Percentiles rank a stretch among this genome's conserved stretches.
These are phyloP conservation scores for Kluyveromyces nonfermentans DNA, from an alignment of 805 yeast genomes.

Conservation along the genomic window DNA sequence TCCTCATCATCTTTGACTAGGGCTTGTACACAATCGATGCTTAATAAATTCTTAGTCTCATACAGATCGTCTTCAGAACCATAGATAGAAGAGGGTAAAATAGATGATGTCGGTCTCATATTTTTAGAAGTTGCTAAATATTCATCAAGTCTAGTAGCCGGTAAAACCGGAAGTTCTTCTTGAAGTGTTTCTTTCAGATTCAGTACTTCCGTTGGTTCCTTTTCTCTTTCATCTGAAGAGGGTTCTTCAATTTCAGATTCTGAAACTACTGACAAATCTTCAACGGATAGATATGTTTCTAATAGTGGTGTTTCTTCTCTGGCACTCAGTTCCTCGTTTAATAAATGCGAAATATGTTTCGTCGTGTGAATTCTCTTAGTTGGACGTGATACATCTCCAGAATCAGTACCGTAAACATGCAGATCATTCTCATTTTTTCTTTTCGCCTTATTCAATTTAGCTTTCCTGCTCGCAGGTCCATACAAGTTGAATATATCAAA, in stretches of 20 bases:
- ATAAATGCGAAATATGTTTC: slow-evolving; percentile 24
- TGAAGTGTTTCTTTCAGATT: slow-evolving; percentile 23
- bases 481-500: slow-evolving; percentile 30
- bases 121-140: slow-evolving; percentile 20
- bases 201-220: slow-evolving; percentile 13
- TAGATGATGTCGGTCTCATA: slow-evolving; percentile 43
- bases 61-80: slow-evolving; percentile 27
- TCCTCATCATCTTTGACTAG: slow-evolving; percentile 72
- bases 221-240: slow-evolving; percentile 9
- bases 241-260: slow-evolving; percentile 15
- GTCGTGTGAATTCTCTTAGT: slow-evolving; percentile 9
- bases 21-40: slow-evolving; percentile 40
- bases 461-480: slow-evolving; percentile 12
- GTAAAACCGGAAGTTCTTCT: slow-evolving; percentile 11
- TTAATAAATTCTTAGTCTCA: slow-evolving; percentile 1
- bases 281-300: slow-evolving; percentile 2
- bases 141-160: slow-evolving; percentile 11
- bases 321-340: slow-evolving; percentile 21
- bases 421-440: not conserved
- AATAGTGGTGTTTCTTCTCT: slow-evolving; percentile 16
- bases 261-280: slow-evolving; percentile 9
- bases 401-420: not conserved
- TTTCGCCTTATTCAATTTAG: not conserved
- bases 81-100: slow-evolving; percentile 47
- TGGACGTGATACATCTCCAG: not conserved